Evolutionary conservation across 139 green algal genomes (phyloP).

Genomic region (Chlorella vulgaris): DNA sequence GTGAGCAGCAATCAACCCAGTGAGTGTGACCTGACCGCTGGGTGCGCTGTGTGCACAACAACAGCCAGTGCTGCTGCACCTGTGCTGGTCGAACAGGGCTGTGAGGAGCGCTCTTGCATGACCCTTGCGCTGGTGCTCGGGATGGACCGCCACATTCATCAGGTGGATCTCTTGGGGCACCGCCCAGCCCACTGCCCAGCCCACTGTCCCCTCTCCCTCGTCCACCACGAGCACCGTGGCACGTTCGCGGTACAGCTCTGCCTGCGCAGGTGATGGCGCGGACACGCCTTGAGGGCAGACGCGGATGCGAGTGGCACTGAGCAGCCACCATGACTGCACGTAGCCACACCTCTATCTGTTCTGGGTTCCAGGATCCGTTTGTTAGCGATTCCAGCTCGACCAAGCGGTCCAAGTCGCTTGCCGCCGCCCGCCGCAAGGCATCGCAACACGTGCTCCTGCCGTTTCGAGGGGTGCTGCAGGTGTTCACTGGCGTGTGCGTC

Average conservation of each 20-base stretch:
- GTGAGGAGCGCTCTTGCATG: slow-evolving; percentile 9
- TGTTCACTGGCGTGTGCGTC: no score
- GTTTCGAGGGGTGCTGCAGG: neutral
- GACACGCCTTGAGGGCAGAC: no score
- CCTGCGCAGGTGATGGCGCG: neutral
- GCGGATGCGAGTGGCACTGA: no score
- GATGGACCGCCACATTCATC: slow-evolving; percentile 18
- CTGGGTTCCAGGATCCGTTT: neutral
- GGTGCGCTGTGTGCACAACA: no score
- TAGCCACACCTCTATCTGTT: slow-evolving; percentile 6
- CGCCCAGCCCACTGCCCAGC: slow-evolving; percentile 21
- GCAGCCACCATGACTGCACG: no score
- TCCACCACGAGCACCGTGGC: slow-evolving; percentile 25
- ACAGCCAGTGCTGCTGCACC: no score
- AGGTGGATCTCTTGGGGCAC: slow-evolving; percentile 23
- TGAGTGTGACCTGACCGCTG: no score
- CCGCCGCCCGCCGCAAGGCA: neutral
- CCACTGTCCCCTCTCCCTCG: neutral
- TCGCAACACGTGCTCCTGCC: neutral
- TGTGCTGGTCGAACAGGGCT: neutral
- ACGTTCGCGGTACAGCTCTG: slow-evolving; percentile 5
- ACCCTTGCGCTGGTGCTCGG: slow-evolving; percentile 2
- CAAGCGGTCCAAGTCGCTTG: neutral
- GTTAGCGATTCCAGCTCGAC: slow-evolving; percentile 2
- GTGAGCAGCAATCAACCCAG: no score